These are phyloP conservation scores for Pseudonectria foliicola DNA, from an alignment of 2,329 filamentous ascomycete species.

Conservation along the genomic window DNA sequence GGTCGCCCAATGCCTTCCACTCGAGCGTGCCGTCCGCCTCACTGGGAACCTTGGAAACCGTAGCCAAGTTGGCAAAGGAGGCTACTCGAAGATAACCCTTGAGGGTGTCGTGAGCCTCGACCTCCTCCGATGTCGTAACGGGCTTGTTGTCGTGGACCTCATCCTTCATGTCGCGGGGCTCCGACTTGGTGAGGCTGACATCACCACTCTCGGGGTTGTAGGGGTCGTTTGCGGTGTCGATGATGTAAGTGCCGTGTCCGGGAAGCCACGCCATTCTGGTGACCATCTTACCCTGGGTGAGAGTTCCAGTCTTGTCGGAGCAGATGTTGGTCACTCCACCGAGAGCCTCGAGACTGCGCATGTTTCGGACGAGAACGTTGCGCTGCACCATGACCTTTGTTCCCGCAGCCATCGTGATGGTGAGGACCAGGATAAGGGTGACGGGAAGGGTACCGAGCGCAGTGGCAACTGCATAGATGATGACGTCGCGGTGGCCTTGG, in stretches of 20 bases:
- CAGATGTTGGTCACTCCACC: constrained; percentile 41
- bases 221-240: constrained; percentile 21
- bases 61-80: constrained; percentile 53
- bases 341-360: constrained; percentile 33
- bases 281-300: constrained; percentile 27
- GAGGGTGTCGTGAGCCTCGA: constrained; percentile 27
- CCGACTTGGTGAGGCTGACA: constrained; percentile 8
- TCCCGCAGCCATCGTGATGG: constrained; percentile 50
- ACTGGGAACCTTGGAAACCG: constrained; percentile 41
- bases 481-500: constrained; percentile 26
- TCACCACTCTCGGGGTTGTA: constrained; percentile 19
- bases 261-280: constrained; percentile 26
- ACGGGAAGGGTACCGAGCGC: constrained; percentile 39
- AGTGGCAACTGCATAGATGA: constrained; percentile 34
- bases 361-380: constrained; percentile 42
- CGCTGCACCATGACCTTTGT: constrained; percentile 42
- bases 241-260: constrained; percentile 21
- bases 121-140: constrained; percentile 34
- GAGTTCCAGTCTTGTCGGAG: constrained; percentile 29
- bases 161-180: constrained; percentile 11
- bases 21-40: constrained; percentile 14
- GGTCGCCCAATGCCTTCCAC: constrained; percentile 41
- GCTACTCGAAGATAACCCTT: constrained; percentile 49
- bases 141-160: neutral
- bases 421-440: constrained; percentile 43